Evolutionary conservation across 192 early-diverging fungal species (phyloP).

Genomic region (Glomus cerebriforme): DNA sequence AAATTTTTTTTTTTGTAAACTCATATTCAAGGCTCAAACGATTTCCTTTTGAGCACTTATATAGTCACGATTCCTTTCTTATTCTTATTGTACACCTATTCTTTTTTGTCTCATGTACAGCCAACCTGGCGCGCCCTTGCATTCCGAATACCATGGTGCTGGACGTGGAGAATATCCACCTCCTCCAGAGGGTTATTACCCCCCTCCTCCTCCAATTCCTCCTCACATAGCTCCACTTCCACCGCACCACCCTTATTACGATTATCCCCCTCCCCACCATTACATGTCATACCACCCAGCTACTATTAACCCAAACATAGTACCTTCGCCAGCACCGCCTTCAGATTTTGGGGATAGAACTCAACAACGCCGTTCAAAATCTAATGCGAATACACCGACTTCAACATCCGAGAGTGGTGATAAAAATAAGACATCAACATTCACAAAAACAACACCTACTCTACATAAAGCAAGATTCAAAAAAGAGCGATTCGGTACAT

Average conservation of each 20-base stretch:
- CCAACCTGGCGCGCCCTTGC: background rate
- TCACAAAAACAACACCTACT: background rate
- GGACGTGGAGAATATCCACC: conserved; percentile 15
- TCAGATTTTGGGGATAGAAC: background rate
- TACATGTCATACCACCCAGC: conserved; percentile 25
- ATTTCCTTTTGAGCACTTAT: background rate
- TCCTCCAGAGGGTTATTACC: background rate
- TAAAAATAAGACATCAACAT: conserved; percentile 2
- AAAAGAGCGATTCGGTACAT: conserved; percentile 25
- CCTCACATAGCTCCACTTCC: conserved; percentile 11
- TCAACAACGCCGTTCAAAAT: background rate
- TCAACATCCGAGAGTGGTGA: conserved; percentile 1
- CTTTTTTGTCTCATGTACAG: background rate
- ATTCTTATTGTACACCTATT: background rate
- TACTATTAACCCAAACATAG: background rate
- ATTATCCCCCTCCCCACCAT: conserved; percentile 19
- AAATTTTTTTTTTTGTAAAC: background rate
- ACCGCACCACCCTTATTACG: conserved; percentile 21
- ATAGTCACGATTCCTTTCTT: background rate
- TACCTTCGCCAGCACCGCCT: background rate
- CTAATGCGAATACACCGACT: background rate
- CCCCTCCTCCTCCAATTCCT: conserved; percentile 18
- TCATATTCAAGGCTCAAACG: background rate
- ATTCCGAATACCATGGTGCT: conserved; percentile 8
- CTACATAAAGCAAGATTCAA: background rate